These are phyloP conservation scores for Cordia subcordata DNA, from an alignment of 257 asterid species.

Conservation along the genomic window DNA sequence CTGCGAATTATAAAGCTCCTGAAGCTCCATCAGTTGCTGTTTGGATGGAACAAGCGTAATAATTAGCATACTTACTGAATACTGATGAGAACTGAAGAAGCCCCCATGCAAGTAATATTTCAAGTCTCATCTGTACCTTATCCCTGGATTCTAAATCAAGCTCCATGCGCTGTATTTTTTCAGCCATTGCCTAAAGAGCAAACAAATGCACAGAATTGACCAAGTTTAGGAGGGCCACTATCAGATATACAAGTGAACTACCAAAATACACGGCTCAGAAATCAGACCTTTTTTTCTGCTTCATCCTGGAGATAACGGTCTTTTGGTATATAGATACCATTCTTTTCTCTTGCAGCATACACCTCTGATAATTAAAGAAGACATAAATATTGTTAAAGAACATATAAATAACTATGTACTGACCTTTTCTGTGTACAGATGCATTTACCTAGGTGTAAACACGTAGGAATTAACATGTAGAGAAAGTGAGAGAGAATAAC, in stretches of 20 bases:
- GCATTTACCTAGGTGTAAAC: not conserved
- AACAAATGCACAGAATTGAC: constrained; percentile 7
- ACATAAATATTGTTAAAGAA: constrained; percentile 1
- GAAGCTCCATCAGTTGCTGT: constrained; percentile 87
- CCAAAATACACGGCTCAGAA: constrained; percentile 9
- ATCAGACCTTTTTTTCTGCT: constrained; percentile 91
- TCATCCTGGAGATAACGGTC: constrained; percentile 97
- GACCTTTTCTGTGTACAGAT: not conserved
- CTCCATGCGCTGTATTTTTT: constrained; percentile 93
- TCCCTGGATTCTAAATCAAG: constrained; percentile 85
- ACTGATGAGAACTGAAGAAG: not conserved
- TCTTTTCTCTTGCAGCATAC: constrained; percentile 97
- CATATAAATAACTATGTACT: not conserved
- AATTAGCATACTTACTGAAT: not conserved
- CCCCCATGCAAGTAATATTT: constrained; percentile 6
- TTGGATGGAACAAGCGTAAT: too few relatives aligned
- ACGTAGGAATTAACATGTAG: not conserved
- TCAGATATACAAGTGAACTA: constrained; percentile 1
- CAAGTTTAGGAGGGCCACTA: not conserved
- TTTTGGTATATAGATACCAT: constrained; percentile 93
- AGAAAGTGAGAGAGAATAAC: constrained; percentile 10
- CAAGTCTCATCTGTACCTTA: constrained; percentile 45
- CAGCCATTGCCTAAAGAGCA: constrained; percentile 76
- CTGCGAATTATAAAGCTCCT: constrained; percentile 73
- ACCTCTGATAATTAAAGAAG: constrained; percentile 60